phyloP scores from a whole-genome alignment of 495 filamentous ascomycete species.

The Podospora tetraspora region DNA sequence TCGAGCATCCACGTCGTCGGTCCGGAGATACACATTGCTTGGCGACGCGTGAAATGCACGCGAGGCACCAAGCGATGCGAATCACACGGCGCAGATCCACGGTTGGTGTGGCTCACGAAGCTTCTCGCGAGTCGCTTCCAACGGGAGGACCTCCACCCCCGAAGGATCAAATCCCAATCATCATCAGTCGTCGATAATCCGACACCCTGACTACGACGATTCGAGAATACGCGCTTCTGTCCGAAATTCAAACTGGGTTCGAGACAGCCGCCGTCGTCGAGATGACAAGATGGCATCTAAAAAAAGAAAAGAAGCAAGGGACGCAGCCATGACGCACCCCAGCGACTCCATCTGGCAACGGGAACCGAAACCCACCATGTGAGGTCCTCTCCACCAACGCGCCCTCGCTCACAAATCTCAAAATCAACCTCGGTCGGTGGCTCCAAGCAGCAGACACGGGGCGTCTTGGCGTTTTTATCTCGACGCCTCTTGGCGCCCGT shows the following conservation, averaged over 20 bases:
- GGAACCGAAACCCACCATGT: not conserved
- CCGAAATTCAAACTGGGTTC: not conserved
- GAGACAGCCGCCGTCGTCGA: not conserved
- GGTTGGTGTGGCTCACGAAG: not conserved
- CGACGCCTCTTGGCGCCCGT: slow-evolving; percentile 1
- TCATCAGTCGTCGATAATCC: not conserved
- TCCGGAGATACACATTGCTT: not conserved
- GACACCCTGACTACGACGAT: not conserved
- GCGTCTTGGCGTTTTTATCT: not conserved
- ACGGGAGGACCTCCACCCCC: not conserved
- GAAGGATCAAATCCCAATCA: not conserved
- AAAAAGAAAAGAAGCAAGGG: not conserved
- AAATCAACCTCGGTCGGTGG: not conserved
- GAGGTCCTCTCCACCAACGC: not conserved
- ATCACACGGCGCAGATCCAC: not conserved
- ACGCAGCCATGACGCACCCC: not conserved
- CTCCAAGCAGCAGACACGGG: not conserved
- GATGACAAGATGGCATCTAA: not conserved
- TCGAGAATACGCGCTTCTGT: not conserved
- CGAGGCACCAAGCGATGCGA: not conserved
- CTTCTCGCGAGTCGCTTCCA: not conserved
- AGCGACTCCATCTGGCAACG: not conserved
- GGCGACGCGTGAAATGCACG: not conserved
- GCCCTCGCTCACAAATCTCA: not conserved
- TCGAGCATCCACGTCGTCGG: not conserved